A percentile compares a stretch with the other conserved stretches of the same genome.
Evolutionary conservation across 164 flowering plant genomes (phyloP).

Genomic region (Tetrastigma voinierianum): DNA sequence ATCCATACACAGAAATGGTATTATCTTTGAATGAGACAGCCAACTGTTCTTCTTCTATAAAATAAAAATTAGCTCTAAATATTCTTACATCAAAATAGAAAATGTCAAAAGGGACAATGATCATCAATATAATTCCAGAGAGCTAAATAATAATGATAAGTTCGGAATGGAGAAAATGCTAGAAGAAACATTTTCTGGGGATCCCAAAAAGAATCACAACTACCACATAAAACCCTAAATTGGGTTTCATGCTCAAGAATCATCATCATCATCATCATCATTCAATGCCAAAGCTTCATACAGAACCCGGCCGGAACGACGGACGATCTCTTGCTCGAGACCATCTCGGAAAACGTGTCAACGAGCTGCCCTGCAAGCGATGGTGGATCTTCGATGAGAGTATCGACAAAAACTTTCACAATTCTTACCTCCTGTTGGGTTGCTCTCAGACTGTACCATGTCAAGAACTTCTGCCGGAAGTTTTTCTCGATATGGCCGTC

Average conservation of each 20-base stretch:
- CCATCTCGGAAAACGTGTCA: conserved; percentile 72
- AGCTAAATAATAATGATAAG: conserved; percentile 11
- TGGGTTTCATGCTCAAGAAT: conserved; percentile 2
- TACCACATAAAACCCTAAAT: conserved; percentile 9
- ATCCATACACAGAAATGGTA: too few relatives aligned
- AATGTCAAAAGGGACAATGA: conserved; percentile 16
- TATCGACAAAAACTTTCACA: conserved; percentile 78
- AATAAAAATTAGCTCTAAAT: conserved; percentile 6
- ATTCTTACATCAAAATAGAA: conserved; percentile 16
- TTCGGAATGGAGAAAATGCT: conserved; percentile 15
- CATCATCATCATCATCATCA: too few relatives aligned
- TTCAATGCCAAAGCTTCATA: conserved; percentile 81
- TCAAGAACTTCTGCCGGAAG: conserved; percentile 83
- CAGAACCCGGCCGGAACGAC: conserved; percentile 66
- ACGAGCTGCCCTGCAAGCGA: conserved; percentile 87
- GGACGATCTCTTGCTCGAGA: conserved; percentile 47
- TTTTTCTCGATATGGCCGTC: conserved; percentile 72
- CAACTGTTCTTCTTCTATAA: background rate
- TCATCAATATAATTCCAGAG: conserved; percentile 13
- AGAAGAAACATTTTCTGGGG: background rate
- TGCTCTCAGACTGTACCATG: conserved; percentile 93
- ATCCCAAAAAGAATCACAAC: conserved; percentile 22
- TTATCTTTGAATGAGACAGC: background rate
- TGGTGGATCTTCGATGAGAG: conserved; percentile 68
- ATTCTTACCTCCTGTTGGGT: conserved; percentile 66